Base-by-base conservation (phyloP, 371 early-diverging fungal genomes). In the Saksenaea oblongispora region DNA sequence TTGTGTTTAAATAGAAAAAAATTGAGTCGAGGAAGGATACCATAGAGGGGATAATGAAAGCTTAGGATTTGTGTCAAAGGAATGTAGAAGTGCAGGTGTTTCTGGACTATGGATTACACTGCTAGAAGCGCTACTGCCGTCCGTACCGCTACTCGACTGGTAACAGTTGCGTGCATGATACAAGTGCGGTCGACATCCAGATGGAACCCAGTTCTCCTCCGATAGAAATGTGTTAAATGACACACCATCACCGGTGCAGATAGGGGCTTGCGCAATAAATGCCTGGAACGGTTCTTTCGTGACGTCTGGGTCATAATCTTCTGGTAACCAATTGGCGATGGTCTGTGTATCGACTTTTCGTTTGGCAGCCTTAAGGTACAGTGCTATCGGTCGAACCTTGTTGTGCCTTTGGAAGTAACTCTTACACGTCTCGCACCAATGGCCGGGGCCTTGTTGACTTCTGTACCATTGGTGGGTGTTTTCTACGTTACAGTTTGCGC, bases 401-500 rank as follows among this genome's bases (percentile, higher is more conserved):
- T 66, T 70, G 64, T 80, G 72, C 27, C 80, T 69, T 5, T 77
- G 58, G 28, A 74, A 77, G 34, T 80, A 80, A 15, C 72, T 74
- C 65, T 77, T 80, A 56, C 80, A 80, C 0, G 78, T 80, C 37
- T 80, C 78, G 51, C 80, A 80, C 80, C 80, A 80, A 44, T 77
- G 72, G 2, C 80, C 80, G 34, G 67, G 34, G 18, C 80, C 80
- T 58, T 71, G 70, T 24, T 73, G 44, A 39, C 77, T 80, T 14
- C 80, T 68, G 55, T 77, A 80, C 78, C 80, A 80, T 64, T 80
- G 80, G 61, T 80, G 80, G 1, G 80, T 80, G 59, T 73, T 72
- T 18, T 70, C 66, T 1, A 80, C 74, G 34, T 72, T 64, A 31
- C 80, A 80, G 36, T 80, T 80, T 34, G 72, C 74, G 54, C 80